These are phyloP conservation scores for Sambucus nigra DNA, from an alignment of 129 eudicot genomes.

Conservation along the genomic window DNA sequence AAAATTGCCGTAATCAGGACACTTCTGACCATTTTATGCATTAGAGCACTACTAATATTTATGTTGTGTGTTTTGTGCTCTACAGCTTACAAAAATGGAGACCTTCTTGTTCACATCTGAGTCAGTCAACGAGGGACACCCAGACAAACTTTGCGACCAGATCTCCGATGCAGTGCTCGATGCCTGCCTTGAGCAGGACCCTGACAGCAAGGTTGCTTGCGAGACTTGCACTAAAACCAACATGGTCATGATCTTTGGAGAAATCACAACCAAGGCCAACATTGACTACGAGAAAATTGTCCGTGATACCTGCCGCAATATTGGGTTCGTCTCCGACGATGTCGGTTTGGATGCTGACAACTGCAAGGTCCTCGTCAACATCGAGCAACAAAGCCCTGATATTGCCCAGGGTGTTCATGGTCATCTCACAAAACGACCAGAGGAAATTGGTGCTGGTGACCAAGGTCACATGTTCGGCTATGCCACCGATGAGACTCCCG, in stretches of 20 bases:
- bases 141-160: constrained; percentile 7
- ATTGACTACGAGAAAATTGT: constrained; percentile 1
- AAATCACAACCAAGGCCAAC: constrained; percentile 6
- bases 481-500: constrained; percentile 55
- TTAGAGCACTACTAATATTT: no score
- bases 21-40: no score
- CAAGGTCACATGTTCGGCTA: constrained; percentile 65
- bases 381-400: constrained; percentile 58
- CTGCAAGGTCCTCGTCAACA: constrained; percentile 54
- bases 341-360: constrained; percentile 5
- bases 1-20: no score
- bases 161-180: constrained; percentile 4
- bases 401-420: constrained; percentile 66
- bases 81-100: background rate
- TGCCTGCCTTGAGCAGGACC: constrained; percentile 5
- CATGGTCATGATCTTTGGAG: constrained; percentile 6
- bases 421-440: constrained; percentile 49
- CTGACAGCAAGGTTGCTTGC: constrained; percentile 5
- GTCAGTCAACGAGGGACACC: constrained; percentile 6
- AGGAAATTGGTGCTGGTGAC: constrained; percentile 60
- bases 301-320: background rate
- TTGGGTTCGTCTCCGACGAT: constrained; percentile 5
- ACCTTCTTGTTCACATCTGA: constrained; percentile 4
- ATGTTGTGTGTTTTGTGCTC: no score
- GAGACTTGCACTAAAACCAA: constrained; percentile 3